Conservation (phyloP, 2,329 filamentous ascomycete species). For the Fusarium veterinarium region DNA sequence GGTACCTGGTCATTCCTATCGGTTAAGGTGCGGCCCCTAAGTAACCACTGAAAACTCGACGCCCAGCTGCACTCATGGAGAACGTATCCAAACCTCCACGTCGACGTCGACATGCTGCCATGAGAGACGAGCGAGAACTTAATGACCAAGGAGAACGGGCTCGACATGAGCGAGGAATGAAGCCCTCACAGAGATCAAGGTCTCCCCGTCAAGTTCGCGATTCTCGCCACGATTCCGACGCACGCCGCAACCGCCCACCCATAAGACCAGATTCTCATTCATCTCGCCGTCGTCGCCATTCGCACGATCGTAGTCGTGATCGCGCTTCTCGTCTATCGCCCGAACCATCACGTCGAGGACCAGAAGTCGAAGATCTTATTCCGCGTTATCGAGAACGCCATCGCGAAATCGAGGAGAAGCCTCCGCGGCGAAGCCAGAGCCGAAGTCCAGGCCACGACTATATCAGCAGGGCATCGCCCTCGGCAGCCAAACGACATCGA, state of each 20-base stretch:
- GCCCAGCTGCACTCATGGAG: slow-evolving; percentile 46
- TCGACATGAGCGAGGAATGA: slow-evolving; percentile 51
- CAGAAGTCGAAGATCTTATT: slow-evolving; percentile 53
- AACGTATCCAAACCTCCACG: slow-evolving; percentile 49
- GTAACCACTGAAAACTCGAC: slow-evolving; percentile 55
- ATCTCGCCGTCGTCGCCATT: slow-evolving; percentile 53
- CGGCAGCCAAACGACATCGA: slow-evolving; percentile 56
- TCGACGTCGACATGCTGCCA: slow-evolving; percentile 55
- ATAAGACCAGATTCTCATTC: slow-evolving; percentile 47
- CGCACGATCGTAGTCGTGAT: slow-evolving; percentile 54
- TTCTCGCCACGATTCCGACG: slow-evolving; percentile 46
- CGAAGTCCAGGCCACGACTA: slow-evolving; percentile 47
- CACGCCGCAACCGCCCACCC: slow-evolving; percentile 50
- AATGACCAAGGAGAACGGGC: slow-evolving; percentile 53
- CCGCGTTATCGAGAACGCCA: slow-evolving; percentile 52
- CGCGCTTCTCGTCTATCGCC: slow-evolving; percentile 43
- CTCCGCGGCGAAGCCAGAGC: slow-evolving; percentile 50
- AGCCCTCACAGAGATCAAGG: slow-evolving; percentile 47
- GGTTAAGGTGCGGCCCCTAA: slow-evolving; percentile 49
- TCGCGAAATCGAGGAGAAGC: slow-evolving; percentile 47
- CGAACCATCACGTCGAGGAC: slow-evolving; percentile 43
- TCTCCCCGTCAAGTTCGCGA: slow-evolving; percentile 47
- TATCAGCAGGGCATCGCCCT: slow-evolving; percentile 50
- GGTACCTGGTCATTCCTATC: slow-evolving; percentile 41
- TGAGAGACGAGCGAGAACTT: slow-evolving; percentile 53